Percentiles rank a stretch among this genome's conserved stretches.
Conservation (phyloP, 495 filamentous ascomycete species). For the Aspergillus steynii region DNA sequence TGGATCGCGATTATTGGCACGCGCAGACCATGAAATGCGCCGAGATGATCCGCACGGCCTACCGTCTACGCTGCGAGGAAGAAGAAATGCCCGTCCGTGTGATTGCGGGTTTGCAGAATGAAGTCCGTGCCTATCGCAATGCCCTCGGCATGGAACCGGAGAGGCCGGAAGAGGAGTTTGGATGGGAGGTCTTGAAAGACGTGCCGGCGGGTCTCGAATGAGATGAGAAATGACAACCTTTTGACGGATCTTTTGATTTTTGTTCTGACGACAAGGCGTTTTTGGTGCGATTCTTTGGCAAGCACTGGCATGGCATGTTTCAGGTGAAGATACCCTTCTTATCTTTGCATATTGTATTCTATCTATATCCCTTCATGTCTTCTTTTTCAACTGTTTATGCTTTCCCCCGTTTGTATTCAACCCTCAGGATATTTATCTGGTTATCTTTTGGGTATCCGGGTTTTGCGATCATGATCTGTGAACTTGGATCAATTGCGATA, state of each 20-base stretch:
- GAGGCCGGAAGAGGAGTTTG: conserved; percentile 53
- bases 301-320: conserved; percentile 1
- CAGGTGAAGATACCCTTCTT: conserved; percentile 11
- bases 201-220: conserved; percentile 37
- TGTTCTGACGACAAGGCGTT: conserved; percentile 9
- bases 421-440: conserved; percentile 5
- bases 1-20: conserved; percentile 69
- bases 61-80: conserved; percentile 51
- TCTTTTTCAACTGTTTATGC: not conserved
- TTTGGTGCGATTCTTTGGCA: conserved; percentile 8
- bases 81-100: conserved; percentile 49
- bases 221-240: conserved; percentile 4
- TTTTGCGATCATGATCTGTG: conserved; percentile 14
- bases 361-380: conserved; percentile 10
- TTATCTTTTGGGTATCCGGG: conserved; percentile 8
- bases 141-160: conserved; percentile 55
- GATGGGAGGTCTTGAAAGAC: conserved; percentile 54
- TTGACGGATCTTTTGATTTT: not conserved
- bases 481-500: conserved; percentile 4
- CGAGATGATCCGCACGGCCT: conserved; percentile 54
- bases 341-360: conserved; percentile 15
- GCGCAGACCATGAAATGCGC: conserved; percentile 53
- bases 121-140: conserved; percentile 54
- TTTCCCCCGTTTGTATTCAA: not conserved
- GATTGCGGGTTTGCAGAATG: conserved; percentile 53